These are phyloP conservation scores for Paxillus involutus DNA, from an alignment of 768 basidiomycete species.

Conservation along the genomic window DNA sequence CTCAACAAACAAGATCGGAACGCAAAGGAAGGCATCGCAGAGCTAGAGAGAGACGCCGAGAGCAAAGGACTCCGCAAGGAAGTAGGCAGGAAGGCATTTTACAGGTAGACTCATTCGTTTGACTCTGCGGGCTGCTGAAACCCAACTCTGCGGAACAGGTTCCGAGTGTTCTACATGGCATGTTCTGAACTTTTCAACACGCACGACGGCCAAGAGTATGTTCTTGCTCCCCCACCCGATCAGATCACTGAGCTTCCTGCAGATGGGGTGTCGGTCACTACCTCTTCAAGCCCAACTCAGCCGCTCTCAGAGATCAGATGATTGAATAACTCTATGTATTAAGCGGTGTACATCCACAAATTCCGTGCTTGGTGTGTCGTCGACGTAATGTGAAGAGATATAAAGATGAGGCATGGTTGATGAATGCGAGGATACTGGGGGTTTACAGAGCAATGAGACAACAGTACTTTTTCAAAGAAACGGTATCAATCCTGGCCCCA, in stretches of 20 bases:
- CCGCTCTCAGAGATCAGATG: neutral
- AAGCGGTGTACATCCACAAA: conserved; percentile 6
- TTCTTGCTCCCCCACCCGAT: conserved; percentile 16
- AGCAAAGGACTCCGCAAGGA: conserved; percentile 39
- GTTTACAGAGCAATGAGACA: neutral
- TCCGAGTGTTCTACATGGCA: conserved; percentile 71
- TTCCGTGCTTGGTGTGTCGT: neutral
- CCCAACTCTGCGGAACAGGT: conserved; percentile 33
- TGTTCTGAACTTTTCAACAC: conserved; percentile 68
- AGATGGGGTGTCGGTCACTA: conserved; percentile 63
- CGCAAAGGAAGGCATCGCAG: conserved; percentile 46
- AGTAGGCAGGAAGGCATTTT: conserved; percentile 62
- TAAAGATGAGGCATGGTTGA: neutral
- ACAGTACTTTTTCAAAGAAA: neutral
- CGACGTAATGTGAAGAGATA: neutral
- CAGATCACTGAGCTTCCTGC: neutral
- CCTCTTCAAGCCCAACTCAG: conserved; percentile 41
- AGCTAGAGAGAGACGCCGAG: conserved; percentile 47
- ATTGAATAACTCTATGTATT: conserved; percentile 1
- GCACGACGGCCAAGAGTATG: conserved; percentile 63
- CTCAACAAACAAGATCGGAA: conserved; percentile 56
- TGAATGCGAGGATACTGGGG: neutral
- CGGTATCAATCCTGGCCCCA: too few relatives aligned
- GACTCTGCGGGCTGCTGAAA: neutral
- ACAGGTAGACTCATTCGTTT: conserved; percentile 35